Percentiles rank a stretch among this genome's conserved stretches.
Conservation (phyloP, 2,329 filamentous ascomycete genomes). For the Pseudopyrenochaeta lycopersici region DNA sequence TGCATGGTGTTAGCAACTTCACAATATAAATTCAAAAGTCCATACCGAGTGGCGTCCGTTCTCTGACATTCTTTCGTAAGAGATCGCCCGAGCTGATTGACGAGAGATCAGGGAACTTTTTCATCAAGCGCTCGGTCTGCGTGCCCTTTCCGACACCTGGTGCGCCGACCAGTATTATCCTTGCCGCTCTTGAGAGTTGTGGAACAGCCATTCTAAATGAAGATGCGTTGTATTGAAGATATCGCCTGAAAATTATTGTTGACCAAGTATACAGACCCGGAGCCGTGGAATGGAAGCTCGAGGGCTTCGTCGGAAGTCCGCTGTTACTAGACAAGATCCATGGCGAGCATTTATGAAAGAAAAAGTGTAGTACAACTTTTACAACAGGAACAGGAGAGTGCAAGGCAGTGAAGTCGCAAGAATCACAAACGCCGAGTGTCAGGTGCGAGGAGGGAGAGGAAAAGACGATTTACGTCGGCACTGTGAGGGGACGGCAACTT, state of each 20-base stretch:
- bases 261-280: conserved; percentile 14
- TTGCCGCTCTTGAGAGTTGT: conserved; percentile 71
- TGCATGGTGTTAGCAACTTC: conserved; percentile 50
- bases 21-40: conserved; percentile 7
- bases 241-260: conserved; percentile 2
- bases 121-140: conserved; percentile 87
- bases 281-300: conserved; percentile 32
- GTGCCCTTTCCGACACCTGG: conserved; percentile 98
- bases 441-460: not conserved
- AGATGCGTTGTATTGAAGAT: not conserved
- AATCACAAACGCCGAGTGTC: not conserved
- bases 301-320: conserved; percentile 28
- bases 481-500: conserved; percentile 10
- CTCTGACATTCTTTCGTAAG: conserved; percentile 90
- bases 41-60: conserved; percentile 82
- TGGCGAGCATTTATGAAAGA: conserved; percentile 7
- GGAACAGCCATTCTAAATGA: conserved; percentile 29
- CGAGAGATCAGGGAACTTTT: conserved; percentile 86
- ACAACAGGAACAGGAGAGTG: not conserved
- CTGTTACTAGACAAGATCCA: conserved; percentile 31
- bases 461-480: conserved; percentile 6
- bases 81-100: conserved; percentile 95
- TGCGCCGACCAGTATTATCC: conserved; percentile 92
- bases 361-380: not conserved
- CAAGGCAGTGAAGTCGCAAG: not conserved